phyloP scores from a whole-genome alignment of 2,329 filamentous ascomycete genomes.

The Verticillium albo-atrum region DNA sequence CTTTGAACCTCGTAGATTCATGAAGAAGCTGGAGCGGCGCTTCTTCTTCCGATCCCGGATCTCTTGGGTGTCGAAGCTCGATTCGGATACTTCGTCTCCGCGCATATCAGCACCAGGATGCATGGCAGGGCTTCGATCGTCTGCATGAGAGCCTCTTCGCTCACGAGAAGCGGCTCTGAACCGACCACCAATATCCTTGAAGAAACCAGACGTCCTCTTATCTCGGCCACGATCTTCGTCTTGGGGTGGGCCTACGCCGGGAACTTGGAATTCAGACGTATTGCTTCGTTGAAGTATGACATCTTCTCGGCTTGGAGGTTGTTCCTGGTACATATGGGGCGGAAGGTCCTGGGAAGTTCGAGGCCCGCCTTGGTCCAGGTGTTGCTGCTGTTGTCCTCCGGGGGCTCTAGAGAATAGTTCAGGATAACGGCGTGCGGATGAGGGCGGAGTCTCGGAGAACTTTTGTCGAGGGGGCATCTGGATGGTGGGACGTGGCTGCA shows the following conservation, averaged over 20 bases:
- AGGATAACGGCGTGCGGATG: conserved; percentile 45
- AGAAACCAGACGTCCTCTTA: conserved; percentile 38
- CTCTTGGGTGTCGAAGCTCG: conserved; percentile 35
- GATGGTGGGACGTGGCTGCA: conserved; percentile 9
- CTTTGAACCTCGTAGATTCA: conserved; percentile 18
- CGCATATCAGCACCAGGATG: conserved; percentile 13
- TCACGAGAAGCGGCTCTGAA: conserved; percentile 29
- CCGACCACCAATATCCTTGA: conserved; percentile 46
- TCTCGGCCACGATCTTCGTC: conserved; percentile 30
- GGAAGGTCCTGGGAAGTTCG: conserved; percentile 11
- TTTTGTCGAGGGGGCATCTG: conserved; percentile 18
- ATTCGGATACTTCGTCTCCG: conserved; percentile 36
- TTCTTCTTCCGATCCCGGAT: conserved; percentile 27
- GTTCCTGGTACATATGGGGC: conserved; percentile 13
- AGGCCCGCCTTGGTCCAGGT: conserved; percentile 12
- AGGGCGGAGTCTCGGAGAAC: conserved; percentile 40
- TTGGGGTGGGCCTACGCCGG: conserved; percentile 27
- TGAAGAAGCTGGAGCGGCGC: conserved; percentile 32
- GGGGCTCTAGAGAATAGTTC: conserved; percentile 32
- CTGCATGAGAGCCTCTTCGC: conserved; percentile 19
- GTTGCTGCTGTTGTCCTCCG: conserved; percentile 8
- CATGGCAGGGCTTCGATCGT: conserved; percentile 2
- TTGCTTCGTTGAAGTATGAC: conserved; percentile 33
- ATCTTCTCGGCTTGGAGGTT: conserved; percentile 20
- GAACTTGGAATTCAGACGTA: conserved; percentile 30